Evolutionary conservation across 257 asterid species (phyloP).

Genomic region (Solanum virginianum): DNA sequence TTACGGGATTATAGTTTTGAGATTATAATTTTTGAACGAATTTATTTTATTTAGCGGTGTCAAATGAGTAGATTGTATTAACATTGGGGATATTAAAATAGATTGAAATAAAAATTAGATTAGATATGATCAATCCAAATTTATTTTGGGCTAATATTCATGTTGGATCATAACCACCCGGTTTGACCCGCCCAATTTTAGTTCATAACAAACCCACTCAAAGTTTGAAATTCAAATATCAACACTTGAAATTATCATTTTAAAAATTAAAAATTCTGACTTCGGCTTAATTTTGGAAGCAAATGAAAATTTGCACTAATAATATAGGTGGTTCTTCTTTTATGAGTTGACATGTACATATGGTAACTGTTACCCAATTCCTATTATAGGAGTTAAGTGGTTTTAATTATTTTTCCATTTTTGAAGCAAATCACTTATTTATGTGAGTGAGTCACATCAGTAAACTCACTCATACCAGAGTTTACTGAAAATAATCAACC

Average conservation of each 20-base stretch:
- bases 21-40: not conserved
- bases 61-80: no score
- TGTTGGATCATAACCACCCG: no score
- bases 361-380: not conserved
- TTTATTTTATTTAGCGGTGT: not conserved
- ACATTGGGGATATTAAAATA: no score
- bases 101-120: no score
- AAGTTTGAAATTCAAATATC: not conserved
- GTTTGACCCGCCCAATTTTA: no score
- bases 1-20: not conserved
- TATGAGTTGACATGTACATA: not conserved
- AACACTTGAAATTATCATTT: not conserved
- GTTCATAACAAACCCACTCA: no score
- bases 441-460: not conserved
- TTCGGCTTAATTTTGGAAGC: not conserved
- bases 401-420: not conserved
- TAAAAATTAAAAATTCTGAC: not conserved
- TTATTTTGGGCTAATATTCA: no score
- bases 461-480: not conserved
- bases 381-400: not conserved
- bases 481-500: not conserved
- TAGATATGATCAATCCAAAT: no score
- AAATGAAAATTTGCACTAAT: not conserved
- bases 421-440: not conserved
- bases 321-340: not conserved